Percentiles rank a stretch among this genome's conserved stretches.
Conservation (phyloP, 163 green algal genomes). For the Volvox carteri region DNA sequence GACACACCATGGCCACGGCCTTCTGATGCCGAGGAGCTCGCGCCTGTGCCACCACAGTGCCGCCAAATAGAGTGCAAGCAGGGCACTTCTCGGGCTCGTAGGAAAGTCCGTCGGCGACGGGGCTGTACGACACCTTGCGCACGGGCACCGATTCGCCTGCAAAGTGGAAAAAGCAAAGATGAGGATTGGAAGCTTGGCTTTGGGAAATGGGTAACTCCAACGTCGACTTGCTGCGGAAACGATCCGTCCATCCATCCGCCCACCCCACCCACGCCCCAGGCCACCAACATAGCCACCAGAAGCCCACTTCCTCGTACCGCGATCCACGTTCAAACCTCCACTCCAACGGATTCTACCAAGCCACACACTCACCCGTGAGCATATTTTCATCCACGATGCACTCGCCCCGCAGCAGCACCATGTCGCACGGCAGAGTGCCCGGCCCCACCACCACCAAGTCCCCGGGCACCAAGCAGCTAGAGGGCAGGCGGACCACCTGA, state of each 20-base stretch:
- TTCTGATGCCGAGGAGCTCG: conserved; percentile 37
- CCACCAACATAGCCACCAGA: too few species aligned
- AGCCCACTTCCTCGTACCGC: too few species aligned
- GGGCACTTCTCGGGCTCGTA: conserved; percentile 76
- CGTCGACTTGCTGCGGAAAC: too few species aligned
- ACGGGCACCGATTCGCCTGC: conserved; percentile 73
- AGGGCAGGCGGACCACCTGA: conserved; percentile 60
- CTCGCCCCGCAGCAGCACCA: conserved; percentile 77
- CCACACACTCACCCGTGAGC: conserved; percentile 80
- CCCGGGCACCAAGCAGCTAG: conserved; percentile 71
- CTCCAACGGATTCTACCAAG: too few species aligned
- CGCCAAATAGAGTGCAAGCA: conserved; percentile 79
- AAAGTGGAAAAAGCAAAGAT: not conserved
- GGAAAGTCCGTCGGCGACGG: conserved; percentile 65
- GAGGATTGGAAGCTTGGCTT: not conserved
- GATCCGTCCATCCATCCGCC: too few species aligned
- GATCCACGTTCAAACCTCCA: too few species aligned
- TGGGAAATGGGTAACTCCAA: too few species aligned
- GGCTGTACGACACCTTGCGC: conserved; percentile 74
- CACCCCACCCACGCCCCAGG: too few species aligned
- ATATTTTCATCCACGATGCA: conserved; percentile 85
- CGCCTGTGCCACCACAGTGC: conserved; percentile 78
- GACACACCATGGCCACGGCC: conserved; percentile 74
- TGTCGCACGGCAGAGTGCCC: conserved; percentile 72
- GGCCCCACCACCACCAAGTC: conserved; percentile 75